Evolutionary conservation across 345 rosid species (phyloP).

Genomic region (Rhodamnia argentea): DNA sequence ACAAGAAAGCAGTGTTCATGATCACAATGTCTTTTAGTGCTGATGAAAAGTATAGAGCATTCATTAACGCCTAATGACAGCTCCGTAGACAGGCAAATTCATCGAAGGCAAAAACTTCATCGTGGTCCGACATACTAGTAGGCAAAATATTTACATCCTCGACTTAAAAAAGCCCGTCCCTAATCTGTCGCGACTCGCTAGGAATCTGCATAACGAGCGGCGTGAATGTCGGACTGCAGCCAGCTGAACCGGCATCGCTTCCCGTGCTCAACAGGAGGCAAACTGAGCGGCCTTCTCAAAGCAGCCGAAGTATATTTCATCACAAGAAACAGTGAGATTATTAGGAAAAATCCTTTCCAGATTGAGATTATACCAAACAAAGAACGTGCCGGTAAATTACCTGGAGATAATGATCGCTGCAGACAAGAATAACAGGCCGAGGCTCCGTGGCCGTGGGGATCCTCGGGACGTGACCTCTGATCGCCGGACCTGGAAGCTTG

Average conservation of each 20-base stretch:
- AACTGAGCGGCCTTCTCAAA: conserved; percentile 82
- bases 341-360: background rate
- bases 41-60: background rate
- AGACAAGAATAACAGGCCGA: conserved; percentile 88
- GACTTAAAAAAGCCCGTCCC: background rate
- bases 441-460: conserved; percentile 95
- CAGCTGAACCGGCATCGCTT: conserved; percentile 86
- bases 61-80: background rate
- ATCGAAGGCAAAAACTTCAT: background rate
- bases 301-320: conserved; percentile 79
- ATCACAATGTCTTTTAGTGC: background rate
- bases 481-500: conserved; percentile 89
- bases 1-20: background rate
- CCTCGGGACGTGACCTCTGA: conserved; percentile 90
- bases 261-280: conserved; percentile 73
- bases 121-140: background rate
- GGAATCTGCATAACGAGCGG: conserved; percentile 75
- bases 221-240: conserved; percentile 57
- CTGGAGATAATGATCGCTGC: conserved; percentile 24
- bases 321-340: background rate
- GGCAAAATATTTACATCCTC: background rate
- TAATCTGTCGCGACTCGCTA: conserved; percentile 4
- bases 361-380: background rate
- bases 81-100: background rate
- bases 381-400: background rate